Evolutionary conservation across 495 filamentous ascomycete species (phyloP).

Genomic region (Cercophora scortea): DNA sequence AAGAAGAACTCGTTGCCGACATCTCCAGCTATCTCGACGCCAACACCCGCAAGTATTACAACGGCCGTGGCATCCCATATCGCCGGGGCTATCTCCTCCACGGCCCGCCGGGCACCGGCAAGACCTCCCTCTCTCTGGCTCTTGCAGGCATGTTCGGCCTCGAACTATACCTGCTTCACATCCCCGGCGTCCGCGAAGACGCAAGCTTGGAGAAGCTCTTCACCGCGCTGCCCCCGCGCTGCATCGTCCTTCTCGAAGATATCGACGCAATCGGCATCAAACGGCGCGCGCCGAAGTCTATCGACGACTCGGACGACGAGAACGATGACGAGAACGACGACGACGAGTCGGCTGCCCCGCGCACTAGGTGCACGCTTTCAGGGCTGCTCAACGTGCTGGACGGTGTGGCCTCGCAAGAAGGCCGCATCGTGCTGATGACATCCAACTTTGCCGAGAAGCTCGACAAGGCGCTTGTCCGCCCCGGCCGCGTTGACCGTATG

Average conservation of each 20-base stretch:
- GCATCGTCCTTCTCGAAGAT: constrained; percentile 61
- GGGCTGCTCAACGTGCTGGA: constrained; percentile 66
- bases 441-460: constrained; percentile 62
- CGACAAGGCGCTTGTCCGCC: constrained; percentile 59
- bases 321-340: constrained; percentile 21
- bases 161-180: constrained; percentile 55
- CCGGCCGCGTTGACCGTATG: constrained; percentile 61
- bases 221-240: constrained; percentile 49
- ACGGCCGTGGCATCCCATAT: constrained; percentile 58
- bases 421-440: constrained; percentile 68
- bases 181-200: constrained; percentile 41
- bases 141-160: constrained; percentile 57
- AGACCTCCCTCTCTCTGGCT: constrained; percentile 54
- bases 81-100: constrained; percentile 55
- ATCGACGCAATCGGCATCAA: constrained; percentile 54
- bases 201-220: constrained; percentile 47
- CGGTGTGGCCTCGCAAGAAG: constrained; percentile 62
- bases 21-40: constrained; percentile 76
- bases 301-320: constrained; percentile 16
- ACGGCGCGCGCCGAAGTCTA: constrained; percentile 9
- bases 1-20: constrained; percentile 60
- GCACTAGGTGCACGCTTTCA: constrained; percentile 45
- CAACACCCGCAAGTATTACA: constrained; percentile 60
- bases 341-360: constrained; percentile 7
- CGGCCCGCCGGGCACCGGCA: constrained; percentile 61